Percentiles rank a stretch among this genome's conserved stretches.
Conservation (phyloP, 148 eudicot species). For the Rhododendron molle region DNA sequence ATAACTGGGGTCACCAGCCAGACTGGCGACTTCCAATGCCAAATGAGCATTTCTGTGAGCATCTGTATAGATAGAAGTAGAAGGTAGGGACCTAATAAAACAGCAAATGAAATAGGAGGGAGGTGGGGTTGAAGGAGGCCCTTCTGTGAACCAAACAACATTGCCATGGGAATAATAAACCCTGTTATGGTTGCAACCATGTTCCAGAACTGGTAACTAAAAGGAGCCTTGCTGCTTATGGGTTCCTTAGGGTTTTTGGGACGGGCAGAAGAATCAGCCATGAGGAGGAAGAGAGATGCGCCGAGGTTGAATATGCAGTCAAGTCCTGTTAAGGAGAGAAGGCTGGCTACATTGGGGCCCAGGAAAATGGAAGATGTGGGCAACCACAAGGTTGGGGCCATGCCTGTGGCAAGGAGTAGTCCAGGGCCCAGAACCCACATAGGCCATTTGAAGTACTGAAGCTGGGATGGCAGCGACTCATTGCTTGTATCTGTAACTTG, state of each 20-base stretch:
- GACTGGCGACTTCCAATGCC: slow-evolving; percentile 97
- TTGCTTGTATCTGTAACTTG: slow-evolving; percentile 20
- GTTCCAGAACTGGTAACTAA: slow-evolving; percentile 78
- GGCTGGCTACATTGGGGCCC: slow-evolving; percentile 88
- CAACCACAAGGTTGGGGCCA: slow-evolving; percentile 92
- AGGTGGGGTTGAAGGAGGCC: slow-evolving; percentile 68
- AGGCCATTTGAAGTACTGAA: slow-evolving; percentile 63
- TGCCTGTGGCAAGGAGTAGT: slow-evolving; percentile 76
- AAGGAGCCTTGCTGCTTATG: slow-evolving; percentile 57
- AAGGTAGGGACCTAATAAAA: slow-evolving; percentile 85
- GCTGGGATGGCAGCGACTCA: slow-evolving; percentile 28
- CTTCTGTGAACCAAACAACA: slow-evolving; percentile 55
- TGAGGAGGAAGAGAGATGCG: slow-evolving; percentile 81
- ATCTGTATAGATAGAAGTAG: slow-evolving; percentile 78
- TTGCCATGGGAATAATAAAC: slow-evolving; percentile 48
- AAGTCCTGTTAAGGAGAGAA: slow-evolving; percentile 73
- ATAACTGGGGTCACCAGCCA: slow-evolving; percentile 92
- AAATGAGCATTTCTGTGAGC: slow-evolving; percentile 79
- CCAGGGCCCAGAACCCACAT: slow-evolving; percentile 90
- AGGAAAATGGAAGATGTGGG: slow-evolving; percentile 84
- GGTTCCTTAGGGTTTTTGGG: slow-evolving; percentile 36
- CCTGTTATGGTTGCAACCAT: slow-evolving; percentile 66
- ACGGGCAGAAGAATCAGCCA: slow-evolving; percentile 85
- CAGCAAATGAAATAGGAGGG: slow-evolving; percentile 53
- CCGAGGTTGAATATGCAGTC: slow-evolving; percentile 95